phyloP scores from a whole-genome alignment of 805 yeast genomes.

The Brettanomyces bruxellensis region DNA sequence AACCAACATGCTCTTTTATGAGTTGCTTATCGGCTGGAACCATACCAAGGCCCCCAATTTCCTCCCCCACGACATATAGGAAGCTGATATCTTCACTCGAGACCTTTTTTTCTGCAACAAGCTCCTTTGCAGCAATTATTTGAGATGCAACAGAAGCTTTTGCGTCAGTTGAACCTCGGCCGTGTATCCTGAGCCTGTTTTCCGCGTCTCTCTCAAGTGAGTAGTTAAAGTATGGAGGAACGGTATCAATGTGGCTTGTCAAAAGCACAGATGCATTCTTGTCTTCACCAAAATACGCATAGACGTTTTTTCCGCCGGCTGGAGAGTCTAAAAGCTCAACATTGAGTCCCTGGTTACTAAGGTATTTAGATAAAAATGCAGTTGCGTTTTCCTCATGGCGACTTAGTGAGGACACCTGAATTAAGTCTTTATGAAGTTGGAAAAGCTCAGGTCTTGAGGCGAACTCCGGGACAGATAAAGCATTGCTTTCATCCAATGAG shows the following conservation, averaged over 20 bases:
- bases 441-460: constrained; percentile 11
- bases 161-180: constrained; percentile 67
- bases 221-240: constrained; percentile 57
- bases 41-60: constrained; percentile 61
- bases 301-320: constrained; percentile 28
- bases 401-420: constrained; percentile 28
- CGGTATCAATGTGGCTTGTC: constrained; percentile 66
- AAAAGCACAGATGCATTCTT: constrained; percentile 38
- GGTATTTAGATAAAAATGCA: constrained; percentile 28
- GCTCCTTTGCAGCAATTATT: constrained; percentile 41
- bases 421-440: constrained; percentile 26
- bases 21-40: constrained; percentile 29
- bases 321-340: constrained; percentile 33
- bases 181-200: constrained; percentile 35
- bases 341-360: constrained; percentile 36
- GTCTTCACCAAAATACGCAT: constrained; percentile 41
- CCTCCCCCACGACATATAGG: constrained; percentile 65
- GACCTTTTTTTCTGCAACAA: constrained; percentile 29
- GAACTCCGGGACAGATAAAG: constrained; percentile 2
- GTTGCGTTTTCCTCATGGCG: constrained; percentile 30
- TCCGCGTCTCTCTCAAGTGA: constrained; percentile 12
- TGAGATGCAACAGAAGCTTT: constrained; percentile 63
- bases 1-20: constrained; percentile 26
- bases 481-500: too few species aligned
- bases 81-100: constrained; percentile 48